Base-by-base conservation (phyloP, 805 yeast genomes). In the Hemisphaericaspora nanyangensis region DNA sequence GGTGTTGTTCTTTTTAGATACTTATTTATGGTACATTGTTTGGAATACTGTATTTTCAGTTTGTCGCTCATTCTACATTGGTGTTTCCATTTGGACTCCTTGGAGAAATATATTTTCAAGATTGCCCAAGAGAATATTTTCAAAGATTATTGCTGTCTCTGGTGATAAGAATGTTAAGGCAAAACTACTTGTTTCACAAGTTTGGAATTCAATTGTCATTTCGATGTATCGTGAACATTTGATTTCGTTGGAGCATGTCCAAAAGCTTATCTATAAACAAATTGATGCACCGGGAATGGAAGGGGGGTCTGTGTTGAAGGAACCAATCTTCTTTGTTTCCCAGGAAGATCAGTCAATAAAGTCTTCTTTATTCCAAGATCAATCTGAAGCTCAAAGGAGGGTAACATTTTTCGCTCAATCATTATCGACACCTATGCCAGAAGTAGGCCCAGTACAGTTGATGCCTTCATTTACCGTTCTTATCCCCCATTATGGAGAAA, bases 401-500 rank as follows among this genome's bases (percentile, higher is more conserved):
- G 76, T 88, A 1, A 84, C 95, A 0, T 88, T 85, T 55, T 88
- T 88, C 69, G 96, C 96, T 0, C 95, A 88, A 54, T 86, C 95
- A 0, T 65, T 88, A 31, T 81, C 95, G 0, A 85, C 95, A 0
- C 91, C 95, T 1, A 82, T 88, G 67, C 84, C 87, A 0, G 88
- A 81, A 32, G 81, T 88, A 0, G 61, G 73, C 10, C 75, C 87
- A 0, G 73, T 82, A 6, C 74, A 72, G 16, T 69, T 78, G 31
- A 85, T 85, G 87, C 95, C 95, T 1, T 68, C 85, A 0, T 87
- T 87, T 51, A 79, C 93, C 1, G 98, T 93, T 17, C 73, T 91
- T 65, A 85, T 91, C 51, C 98, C 99, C 56, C 99, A 91, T 65
- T 91, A 91, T 68, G 75, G 93, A 49, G 99, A 91, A 71, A 91